Conservation (phyloP, 306 rosid genomes). For the Trifolium subterraneum region DNA sequence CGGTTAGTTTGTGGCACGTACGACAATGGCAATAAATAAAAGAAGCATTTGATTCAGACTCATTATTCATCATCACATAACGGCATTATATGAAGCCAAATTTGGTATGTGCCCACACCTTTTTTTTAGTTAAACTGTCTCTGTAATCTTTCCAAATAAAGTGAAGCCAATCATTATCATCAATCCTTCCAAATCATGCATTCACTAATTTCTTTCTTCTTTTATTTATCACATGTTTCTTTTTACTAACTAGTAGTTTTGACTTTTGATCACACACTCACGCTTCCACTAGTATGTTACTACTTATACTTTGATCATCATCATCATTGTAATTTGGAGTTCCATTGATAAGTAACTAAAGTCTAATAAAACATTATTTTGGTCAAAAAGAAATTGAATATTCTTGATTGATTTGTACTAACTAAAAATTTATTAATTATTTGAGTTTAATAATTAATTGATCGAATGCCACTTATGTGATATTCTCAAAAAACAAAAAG, state of each 20-base stretch:
- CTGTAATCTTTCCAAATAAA: neutral
- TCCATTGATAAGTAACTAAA: too few relatives aligned
- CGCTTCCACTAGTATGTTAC: neutral
- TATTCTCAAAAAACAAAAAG: too few relatives aligned
- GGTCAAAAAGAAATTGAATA: too few relatives aligned
- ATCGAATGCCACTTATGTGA: too few relatives aligned
- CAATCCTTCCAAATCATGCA: neutral
- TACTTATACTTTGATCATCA: too few relatives aligned
- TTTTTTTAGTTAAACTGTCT: slow-evolving; percentile 10
- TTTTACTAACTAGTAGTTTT: too few relatives aligned
- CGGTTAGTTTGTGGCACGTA: neutral
- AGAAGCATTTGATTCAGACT: slow-evolving; percentile 7
- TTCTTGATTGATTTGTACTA: too few relatives aligned
- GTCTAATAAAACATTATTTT: too few relatives aligned
- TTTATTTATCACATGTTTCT: neutral
- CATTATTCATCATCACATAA: neutral
- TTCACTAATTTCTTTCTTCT: neutral
- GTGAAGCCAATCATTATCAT: neutral
- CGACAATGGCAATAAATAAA: slow-evolving; percentile 5
- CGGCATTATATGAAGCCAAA: slow-evolving; percentile 23
- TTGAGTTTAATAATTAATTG: too few relatives aligned
- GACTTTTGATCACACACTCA: neutral
- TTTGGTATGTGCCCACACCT: slow-evolving; percentile 17
- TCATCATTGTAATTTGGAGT: too few relatives aligned
- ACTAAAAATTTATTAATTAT: too few relatives aligned